Base-by-base conservation (phyloP, 2,329 filamentous ascomycete genomes). In the Aspergillus quadrilineatus region DNA sequence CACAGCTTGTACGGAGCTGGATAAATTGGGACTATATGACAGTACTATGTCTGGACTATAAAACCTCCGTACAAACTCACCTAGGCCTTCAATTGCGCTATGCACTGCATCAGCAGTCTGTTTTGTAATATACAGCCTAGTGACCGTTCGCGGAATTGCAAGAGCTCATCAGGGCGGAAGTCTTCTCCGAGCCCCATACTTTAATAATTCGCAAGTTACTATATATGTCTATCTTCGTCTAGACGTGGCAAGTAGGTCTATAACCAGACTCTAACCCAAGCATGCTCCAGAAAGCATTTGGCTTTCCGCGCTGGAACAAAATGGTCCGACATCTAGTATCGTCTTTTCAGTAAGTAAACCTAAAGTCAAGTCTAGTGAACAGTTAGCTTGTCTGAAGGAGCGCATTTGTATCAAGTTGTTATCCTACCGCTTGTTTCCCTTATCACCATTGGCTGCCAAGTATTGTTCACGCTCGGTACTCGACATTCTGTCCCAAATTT, bases 401-500 rank as follows among this genome's bases (percentile, higher is more conserved):
- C 12, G 7, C 14, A 39, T 8, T 2, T 9, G 7, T 15, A 34
- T 8, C 1, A n/a, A 42, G 39, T 12, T 12, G 30, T 17, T 7
- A 29, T 32, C 50, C 44, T 56, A 74, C 64, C 83, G 77, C 61
- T 77, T 78, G 56, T 77, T 77, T 34, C 75, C 75, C 46, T 65
- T 63, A 32, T 77, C 64, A n/a, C 62, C 67, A 50, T 76, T 76
- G 4, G 70, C 73, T 7, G 56, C 60, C 8, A 78, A 60, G 51
- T 78, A 77, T 41, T 64, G 63, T 15, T 71, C 63, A 53, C 69
- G 64, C 55, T 77, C 70, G n/a, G 71, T 69, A 17, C 63, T 69
- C 2, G 67, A 70, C 75, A 78, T 77, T 2, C 65, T 67, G 50
- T 75, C 65, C 75, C 75, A 78, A 37, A 67, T 67, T 15, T 62